Base-by-base conservation (phyloP, 2,329 filamentous ascomycete species). In the Fonsecaea monophora region DNA sequence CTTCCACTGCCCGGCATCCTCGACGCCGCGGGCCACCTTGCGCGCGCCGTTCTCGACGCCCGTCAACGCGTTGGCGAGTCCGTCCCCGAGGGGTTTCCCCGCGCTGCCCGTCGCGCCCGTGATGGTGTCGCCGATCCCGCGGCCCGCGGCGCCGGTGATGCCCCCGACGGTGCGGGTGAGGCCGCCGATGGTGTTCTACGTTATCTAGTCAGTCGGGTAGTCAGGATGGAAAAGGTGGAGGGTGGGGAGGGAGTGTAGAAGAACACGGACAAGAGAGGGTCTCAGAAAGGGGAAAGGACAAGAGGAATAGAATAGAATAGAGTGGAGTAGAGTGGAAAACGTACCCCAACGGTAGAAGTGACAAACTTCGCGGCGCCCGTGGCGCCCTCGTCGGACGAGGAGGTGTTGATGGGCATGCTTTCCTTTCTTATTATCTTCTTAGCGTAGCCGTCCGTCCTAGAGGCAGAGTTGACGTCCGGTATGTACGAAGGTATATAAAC, bases 111-210 rank as follows among this genome's bases (percentile, higher is more conserved):
- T 85, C 3, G 82, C 82, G 61, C 80, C 79, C 9, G 76, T 84
- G 68, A 88, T 79, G 2, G 85, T 88, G 73, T 87, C 80, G 42
- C 86, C 85, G 1, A 89, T 56, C 5, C 86, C 86, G 10, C 84
- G 82, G n/a, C 83, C 82, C 0, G 84, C 84, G 0, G 86, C 85
- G 58, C 85, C 85, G 13, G 85, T 82, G 1, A 86, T 79, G 35
- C 83, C 83, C 13, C 85, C 84, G 2, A 83, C 78, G 2, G 84
- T 86, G 66, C 83, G 82, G 6, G 82, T 80, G 18, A 86, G 75
- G 40, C 85, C 85, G n/a, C 84, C 84, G 48, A 82, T 81, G 0
- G 82, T 82, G 73, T 87, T 87, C 65, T 70, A 45, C n/a, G 25
- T 13, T 13, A 30, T 50, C 6, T 18, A 6, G 5, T 25, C 25